phyloP scores from a whole-genome alignment of 163 green algal species.

The Coccomyxa subellipsoidea region DNA sequence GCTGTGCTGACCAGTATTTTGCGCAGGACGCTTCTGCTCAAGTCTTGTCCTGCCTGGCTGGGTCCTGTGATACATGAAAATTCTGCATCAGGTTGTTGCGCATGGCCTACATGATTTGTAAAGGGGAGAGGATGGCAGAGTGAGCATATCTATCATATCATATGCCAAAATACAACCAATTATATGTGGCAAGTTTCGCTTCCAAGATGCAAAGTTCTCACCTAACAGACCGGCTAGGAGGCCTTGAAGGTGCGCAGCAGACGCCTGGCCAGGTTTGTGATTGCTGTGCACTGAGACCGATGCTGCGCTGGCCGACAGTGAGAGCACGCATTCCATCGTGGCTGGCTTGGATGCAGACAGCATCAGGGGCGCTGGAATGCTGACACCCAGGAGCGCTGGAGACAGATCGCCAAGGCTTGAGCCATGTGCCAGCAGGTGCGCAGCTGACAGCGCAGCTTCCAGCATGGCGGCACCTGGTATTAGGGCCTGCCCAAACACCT shows the following conservation, averaged over 20 bases:
- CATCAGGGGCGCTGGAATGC: slow-evolving; percentile 41
- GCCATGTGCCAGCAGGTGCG: neutral
- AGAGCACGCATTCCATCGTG: neutral
- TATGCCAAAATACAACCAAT: no score
- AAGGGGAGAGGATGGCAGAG: no score
- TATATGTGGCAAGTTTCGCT: no score
- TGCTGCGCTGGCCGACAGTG: neutral
- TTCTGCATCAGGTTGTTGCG: no score
- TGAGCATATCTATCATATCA: no score
- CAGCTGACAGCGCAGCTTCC: slow-evolving; percentile 33
- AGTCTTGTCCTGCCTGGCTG: neutral
- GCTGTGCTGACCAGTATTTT: neutral
- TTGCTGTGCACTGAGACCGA: slow-evolving; percentile 1
- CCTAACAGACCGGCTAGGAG: neutral
- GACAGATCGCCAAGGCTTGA: neutral
- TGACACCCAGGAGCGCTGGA: slow-evolving; percentile 31
- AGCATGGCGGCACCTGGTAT: slow-evolving; percentile 70
- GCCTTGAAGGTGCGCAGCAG: neutral
- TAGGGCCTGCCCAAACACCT: slow-evolving; percentile 52
- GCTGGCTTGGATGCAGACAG: slow-evolving; percentile 22
- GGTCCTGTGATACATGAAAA: neutral
- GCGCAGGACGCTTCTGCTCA: neutral
- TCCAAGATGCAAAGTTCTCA: no score
- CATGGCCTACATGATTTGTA: no score
- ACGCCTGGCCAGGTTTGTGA: neutral